These are phyloP conservation scores for Noccaea bulbosa DNA, from an alignment of 345 rosid genomes.

Conservation along the genomic window DNA sequence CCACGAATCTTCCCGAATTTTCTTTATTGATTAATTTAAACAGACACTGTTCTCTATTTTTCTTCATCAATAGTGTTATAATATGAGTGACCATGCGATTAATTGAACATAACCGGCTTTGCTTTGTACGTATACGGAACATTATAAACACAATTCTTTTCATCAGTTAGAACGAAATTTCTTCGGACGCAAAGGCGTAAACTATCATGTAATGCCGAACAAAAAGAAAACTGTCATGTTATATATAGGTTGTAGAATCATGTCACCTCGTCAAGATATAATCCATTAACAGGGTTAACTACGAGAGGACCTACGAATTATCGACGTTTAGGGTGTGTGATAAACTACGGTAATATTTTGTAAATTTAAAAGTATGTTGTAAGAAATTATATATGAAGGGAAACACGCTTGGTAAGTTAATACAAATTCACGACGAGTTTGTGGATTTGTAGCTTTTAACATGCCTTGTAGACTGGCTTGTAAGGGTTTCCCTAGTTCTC, in stretches of 20 bases:
- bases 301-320: neutral
- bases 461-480: neutral
- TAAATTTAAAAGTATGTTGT: neutral
- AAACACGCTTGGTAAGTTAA: neutral
- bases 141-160: neutral
- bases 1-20: conserved; percentile 40
- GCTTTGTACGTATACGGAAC: conserved; percentile 9
- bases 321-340: neutral
- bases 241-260: neutral
- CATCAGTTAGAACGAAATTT: neutral
- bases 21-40: neutral
- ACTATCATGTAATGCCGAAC: neutral
- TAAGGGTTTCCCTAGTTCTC: neutral
- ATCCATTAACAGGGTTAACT: neutral
- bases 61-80: conserved; percentile 2
- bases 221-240: neutral
- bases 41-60: conserved; percentile 2
- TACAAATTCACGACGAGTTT: neutral
- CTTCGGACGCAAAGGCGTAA: neutral
- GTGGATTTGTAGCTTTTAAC: neutral
- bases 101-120: conserved; percentile 21
- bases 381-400: neutral
- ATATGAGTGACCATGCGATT: conserved; percentile 19
- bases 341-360: neutral
- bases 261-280: neutral